Evolutionary conservation across 1,284 basidiomycete species (phyloP), one percentile per base, ranked within the genome.

Genomic region (Ceratobasidium sp.): DNA sequence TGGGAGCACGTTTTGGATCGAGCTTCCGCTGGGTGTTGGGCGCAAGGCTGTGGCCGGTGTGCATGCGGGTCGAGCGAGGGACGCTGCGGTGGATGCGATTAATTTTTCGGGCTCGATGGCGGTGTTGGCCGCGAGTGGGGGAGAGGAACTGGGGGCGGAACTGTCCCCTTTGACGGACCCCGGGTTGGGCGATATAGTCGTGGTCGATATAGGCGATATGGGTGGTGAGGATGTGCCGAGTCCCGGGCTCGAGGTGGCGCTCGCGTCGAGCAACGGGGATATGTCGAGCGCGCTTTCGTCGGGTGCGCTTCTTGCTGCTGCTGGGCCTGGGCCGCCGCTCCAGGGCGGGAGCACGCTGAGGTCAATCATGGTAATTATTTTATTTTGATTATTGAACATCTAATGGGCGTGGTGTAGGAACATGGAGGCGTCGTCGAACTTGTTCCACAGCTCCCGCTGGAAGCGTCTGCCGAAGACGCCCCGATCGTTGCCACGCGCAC

Each of bases 1-100:
- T 77, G 91, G 91, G 19, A 91, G 89, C 46, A 91, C 89, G 11
- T 92, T 92, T 81, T 92, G 90, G 90, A 89, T 93, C 56, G 93
- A 94, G 81, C 82, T 94, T 53, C 68, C 68, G 13, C 43, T 72
- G 24, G 68, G 68, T 7, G 68, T 72, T 13, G 68, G 68, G 16
- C 68, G 68, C 1, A 72, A 72, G n/a, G 68, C 68, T 48, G 68
- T 72, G 29, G 68, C 68, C 19, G 68, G 68, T n/a, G 43, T 72
- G 29, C 68, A 72, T 34, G 54, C 68, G 4, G 46, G 39, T 6
- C 68, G 68, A 39, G 56, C 54, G 27, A 39, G 68, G 24, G 68
- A 72, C 58, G 68, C 68, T 16, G 56, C 56, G 41, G 68, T 72
- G 14, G 68, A 72, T 41, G 68, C 68, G 13, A 72, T 72, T 46